Evolutionary conservation across 306 rosid species (phyloP), one percentile per base, ranked within the genome.

Genomic region (Astragalus membranaceus): DNA sequence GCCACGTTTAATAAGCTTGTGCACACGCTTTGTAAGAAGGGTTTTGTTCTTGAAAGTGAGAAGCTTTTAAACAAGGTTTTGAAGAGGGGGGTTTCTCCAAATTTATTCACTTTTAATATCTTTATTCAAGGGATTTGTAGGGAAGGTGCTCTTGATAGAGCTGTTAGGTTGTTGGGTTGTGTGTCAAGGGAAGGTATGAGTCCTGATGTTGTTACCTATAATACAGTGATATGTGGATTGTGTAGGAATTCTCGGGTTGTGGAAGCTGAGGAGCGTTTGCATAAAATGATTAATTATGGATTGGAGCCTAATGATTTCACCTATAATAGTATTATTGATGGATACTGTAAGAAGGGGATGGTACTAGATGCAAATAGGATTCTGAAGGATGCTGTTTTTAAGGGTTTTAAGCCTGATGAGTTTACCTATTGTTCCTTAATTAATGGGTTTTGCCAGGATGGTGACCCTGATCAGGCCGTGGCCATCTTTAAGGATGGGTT

Each of bases 191-290:
- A 87, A 72, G 92, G 90, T 32, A 71, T 87, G 39, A 73, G 79
- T 66, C 97, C 96, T 58, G 98, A 93, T 78, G 83, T 90, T 74
- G 94, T 93, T 3, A 90, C 92, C 0, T 93, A 85, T 79, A 93
- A 93, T 78, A 86, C 86, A 3, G 75, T 93, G 74, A 87, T 93
- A 26, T 78, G 85, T 71, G 98, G 97, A 20, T 71, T 88, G 71
- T 88, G 98, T 88, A 90, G 85, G 72, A 80, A 79, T 51, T 86
- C 50, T 5, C 76, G 72, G 75, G 85, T 85, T 74, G 86, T 74
- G 3, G 88, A 85, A 73, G 97, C 98, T n/a, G 94, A 88, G 83
- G 14, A 60, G 29, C 84, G 72, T 73, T 75, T 93, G 76, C 86
- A 11, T 75, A 87, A 76, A 78, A 90, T 93, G 97, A 88, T 90